Evolutionary conservation across 2,329 filamentous ascomycete species (phyloP), one percentile per base, ranked within the genome.

Genomic region (Ustulina deusta): DNA sequence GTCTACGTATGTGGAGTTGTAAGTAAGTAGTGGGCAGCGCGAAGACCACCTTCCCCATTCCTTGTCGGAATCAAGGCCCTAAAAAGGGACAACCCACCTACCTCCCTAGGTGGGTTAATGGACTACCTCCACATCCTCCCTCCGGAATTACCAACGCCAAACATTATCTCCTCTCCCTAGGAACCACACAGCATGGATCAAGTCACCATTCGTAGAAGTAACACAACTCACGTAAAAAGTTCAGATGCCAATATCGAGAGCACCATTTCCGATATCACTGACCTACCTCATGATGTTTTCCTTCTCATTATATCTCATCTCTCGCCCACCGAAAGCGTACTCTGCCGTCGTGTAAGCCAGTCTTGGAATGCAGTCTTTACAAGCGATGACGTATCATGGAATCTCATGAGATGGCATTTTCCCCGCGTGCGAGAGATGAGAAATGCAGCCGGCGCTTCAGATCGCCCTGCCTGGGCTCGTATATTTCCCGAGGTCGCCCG

Each of bases 271-370:
- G 77, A 81, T 67, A 77, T 85, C 34, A 79, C 78, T 10, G 77
- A 81, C 17, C 79, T 90, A 44, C 87, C 88, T n/a, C 82, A 83
- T 71, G 86, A 89, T 60, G 75, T 90, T 54, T 89, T 90, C 71
- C 80, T 88, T 66, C 80, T 88, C 56, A 78, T 90, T 61, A 66
- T 86, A 40, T 78, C 73, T 2, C 75, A 84, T 70, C 79, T 91
- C 17, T 76, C 83, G 0, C 81, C 87, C 2, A 77, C 73, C 20
- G 86, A 89, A 69, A 78, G 83, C 60, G 74, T 89, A 17, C 78
- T 81, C 55, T 85, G 83, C 73, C 87, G 86, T 58, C 81, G 81
- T 25, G 84, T 90, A 40, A 88, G 83, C 20, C 81, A 78, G 44
- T 74, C 76, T 10, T 87, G 86, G 81, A 75, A 81, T 40, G 73